Evolutionary conservation across 78 protist genomes (phyloP), one percentile per base, ranked within the genome.

Genomic region (Speleostelium caveatum): DNA sequence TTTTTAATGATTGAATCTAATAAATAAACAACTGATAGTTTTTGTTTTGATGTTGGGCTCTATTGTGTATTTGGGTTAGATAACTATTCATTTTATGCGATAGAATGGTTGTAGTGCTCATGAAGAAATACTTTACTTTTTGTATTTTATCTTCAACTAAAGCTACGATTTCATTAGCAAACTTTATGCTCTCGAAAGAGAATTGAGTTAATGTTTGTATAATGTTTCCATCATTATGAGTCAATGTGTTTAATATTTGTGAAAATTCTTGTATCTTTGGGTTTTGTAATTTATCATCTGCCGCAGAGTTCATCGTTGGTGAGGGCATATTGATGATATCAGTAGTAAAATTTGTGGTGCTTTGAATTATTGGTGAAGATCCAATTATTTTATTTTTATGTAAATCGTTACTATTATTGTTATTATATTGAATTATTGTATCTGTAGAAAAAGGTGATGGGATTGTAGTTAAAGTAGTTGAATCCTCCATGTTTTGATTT

Each of bases 1-100:
- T 71, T 71, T 32, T 71, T 71, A 32, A 38, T 71, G 24, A 71
- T 35, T 21, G 77, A 71, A 30, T 71, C 77, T 0, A 71, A 21
- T 1, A 71, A 33, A 51, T 71, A 71, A 28, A 71, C 49, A 26
- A 53, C 21, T 49, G 38, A 32, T 51, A 71, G 7, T 32, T 51
- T 69, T 26, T 42, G 42, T 30, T 41, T 49, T 49, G 76, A 39
- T 4, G 19, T 38, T 28, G 8, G 28, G 49, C 62, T 69, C 76
- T 69, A 30, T 8, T 32, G 38, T 38, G 17, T 58, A 22, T 58
- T 5, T 16, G 17, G 4, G 17, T 58, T 4, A 22, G 7, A 22
- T 16, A 22, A 58, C 30, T 19, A 58, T 58, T 58, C 4, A 58
- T 45, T 45, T 45, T 6, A 14, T 45, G 53, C 10, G 6, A 10